A percentile compares a stretch with the other conserved stretches of the same genome.
phyloP scores from a whole-genome alignment of 352 stramenopile species.

The Thalassiosira livingstoniorum region DNA sequence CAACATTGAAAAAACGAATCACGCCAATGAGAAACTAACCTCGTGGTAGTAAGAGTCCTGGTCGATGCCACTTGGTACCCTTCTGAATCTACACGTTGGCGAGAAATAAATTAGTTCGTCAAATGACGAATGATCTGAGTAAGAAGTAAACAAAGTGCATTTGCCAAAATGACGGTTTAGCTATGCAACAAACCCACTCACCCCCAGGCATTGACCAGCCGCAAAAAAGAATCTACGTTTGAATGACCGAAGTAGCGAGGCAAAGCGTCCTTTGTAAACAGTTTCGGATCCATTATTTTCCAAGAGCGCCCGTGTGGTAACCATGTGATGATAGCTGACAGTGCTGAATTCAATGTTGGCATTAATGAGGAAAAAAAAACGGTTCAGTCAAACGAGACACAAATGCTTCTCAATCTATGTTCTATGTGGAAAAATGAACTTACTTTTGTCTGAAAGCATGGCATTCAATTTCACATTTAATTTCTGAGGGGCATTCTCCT shows the following conservation, averaged over 20 bases:
- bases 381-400: too few species aligned
- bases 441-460: too few species aligned
- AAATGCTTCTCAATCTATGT: too few species aligned
- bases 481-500: too few species aligned
- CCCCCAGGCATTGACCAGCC: neutral
- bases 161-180: neutral
- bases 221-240: neutral
- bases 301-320: neutral
- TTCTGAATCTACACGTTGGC: neutral
- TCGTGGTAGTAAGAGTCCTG: conserved; percentile 1
- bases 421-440: too few species aligned
- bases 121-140: neutral
- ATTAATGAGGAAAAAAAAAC: too few species aligned
- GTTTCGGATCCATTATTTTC: neutral
- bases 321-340: neutral
- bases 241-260: neutral
- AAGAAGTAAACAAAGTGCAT: neutral
- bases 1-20: neutral
- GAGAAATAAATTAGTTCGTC: neutral
- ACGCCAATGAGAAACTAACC: neutral
- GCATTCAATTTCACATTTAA: too few species aligned
- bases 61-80: neutral
- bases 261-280: neutral
- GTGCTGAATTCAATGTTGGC: too few species aligned
- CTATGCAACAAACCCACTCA: neutral